These are phyloP conservation scores for Mycothermus thermophilus DNA, from an alignment of 495 filamentous ascomycete genomes.

Conservation along the genomic window DNA sequence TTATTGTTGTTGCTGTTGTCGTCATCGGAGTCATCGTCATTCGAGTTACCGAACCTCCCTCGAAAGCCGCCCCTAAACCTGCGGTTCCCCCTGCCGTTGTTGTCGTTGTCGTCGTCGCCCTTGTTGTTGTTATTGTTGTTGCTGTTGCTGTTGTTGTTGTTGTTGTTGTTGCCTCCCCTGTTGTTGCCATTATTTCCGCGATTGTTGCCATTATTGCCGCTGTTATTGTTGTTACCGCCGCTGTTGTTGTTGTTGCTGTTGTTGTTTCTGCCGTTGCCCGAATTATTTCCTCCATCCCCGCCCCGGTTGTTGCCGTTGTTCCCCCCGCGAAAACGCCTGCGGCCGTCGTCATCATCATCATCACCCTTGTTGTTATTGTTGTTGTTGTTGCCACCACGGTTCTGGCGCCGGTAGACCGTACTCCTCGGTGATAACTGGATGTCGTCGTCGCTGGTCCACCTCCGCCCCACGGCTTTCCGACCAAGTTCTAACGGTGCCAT, in stretches of 20 bases:
- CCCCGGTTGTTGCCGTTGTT: constrained; percentile 3
- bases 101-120: neutral
- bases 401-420: constrained; percentile 5
- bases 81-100: neutral
- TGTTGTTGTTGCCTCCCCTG: constrained; percentile 2
- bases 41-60: too few relatives aligned
- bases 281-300: neutral
- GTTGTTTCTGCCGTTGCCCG: neutral
- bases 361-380: neutral
- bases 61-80: neutral
- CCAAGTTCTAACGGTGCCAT: constrained; percentile 18
- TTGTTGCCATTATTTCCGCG: constrained; percentile 5
- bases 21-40: neutral
- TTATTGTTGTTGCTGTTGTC: neutral
- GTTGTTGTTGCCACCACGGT: too few relatives aligned
- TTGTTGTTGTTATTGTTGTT: too few relatives aligned
- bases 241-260: neutral
- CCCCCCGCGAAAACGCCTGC: constrained; percentile 1
- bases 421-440: constrained; percentile 3
- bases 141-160: too few relatives aligned
- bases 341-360: constrained; percentile 5
- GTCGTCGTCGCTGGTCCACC: constrained; percentile 4
- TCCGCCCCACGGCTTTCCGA: constrained; percentile 1
- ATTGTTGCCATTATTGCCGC: constrained; percentile 3
- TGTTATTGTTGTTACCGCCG: neutral